A percentile compares a stretch with the other conserved stretches of the same genome.
Conservation (phyloP, 352 stramenopile species). For the Globisporangium iwayamae region DNA sequence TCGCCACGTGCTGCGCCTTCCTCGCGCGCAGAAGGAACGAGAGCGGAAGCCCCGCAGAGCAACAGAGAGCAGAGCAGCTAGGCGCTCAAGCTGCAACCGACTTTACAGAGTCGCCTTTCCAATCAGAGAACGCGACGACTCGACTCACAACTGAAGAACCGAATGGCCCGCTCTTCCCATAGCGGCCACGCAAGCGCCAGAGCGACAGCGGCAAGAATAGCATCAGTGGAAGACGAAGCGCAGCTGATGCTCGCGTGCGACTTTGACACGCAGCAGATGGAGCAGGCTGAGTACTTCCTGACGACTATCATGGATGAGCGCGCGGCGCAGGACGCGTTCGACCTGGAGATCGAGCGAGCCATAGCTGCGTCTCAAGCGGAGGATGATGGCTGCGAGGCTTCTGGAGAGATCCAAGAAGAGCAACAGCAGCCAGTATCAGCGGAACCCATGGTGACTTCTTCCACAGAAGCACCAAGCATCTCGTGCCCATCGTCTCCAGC, state of each 20-base stretch:
- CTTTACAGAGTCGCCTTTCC: background rate
- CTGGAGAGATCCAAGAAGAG: background rate
- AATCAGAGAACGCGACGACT: background rate
- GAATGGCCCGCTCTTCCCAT: background rate
- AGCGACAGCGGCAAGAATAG: background rate
- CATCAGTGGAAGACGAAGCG: background rate
- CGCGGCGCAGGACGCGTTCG: slow-evolving; percentile 6
- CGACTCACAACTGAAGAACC: background rate
- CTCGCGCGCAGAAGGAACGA: too few species aligned
- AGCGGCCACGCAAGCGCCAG: background rate
- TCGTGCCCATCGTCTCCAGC: background rate
- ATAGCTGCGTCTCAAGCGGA: background rate
- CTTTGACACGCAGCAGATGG: slow-evolving; percentile 15
- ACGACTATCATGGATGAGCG: slow-evolving; percentile 17
- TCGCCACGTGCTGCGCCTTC: background rate
- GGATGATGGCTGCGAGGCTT: background rate
- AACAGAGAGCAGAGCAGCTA: background rate
- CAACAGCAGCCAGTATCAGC: background rate
- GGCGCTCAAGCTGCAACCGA: background rate
- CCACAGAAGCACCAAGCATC: background rate
- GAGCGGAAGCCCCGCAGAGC: too few species aligned
- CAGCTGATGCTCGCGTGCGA: slow-evolving; percentile 5
- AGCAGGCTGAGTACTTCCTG: slow-evolving; percentile 18
- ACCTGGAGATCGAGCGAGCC: background rate
- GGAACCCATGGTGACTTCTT: background rate